Base-by-base conservation (phyloP, 371 early-diverging fungal species). In the Circinella minor region DNA sequence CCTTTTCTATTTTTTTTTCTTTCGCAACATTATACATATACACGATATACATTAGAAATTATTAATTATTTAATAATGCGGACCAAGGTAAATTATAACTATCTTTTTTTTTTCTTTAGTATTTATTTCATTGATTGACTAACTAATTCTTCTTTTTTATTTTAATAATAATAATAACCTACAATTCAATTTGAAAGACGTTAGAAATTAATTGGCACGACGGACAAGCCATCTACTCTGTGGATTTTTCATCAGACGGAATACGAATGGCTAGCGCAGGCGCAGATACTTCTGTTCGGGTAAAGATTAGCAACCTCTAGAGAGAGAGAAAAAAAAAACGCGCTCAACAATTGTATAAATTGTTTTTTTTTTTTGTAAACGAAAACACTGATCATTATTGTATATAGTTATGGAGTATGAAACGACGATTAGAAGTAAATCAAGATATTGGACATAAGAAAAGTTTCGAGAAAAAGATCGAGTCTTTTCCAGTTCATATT, bases 131-230 rank as follows among this genome's bases (percentile, higher is more conserved):
- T 1, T 27, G 27, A 27, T 27, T 27, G 2, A 43, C 43, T 43
- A 6, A 43, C 43, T 9, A 9, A 11, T 11, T 11, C 6, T 54
- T 6, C 14, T 18, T 6, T 15, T 54, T 18, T n/a, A n/a, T 6
- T 54, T 54, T 54, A 1, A 54, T 54, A 15, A 18, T 13, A 18
- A 15, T 60, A 36, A 60, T 60, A 60, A 34, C 5, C 27, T 27
- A 27, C 27, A 27, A 27, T 27, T 27, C 27, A 11, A 61, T 17
- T 10, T 27, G 17, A 51, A 15, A 92, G 75, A 90, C 95, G 9
- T 75, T 96, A 3, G 94, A 95, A 80, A 95, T 98, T 75, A 91
- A 93, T 71, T 98, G 99, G 99, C 99, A 98, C 78, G 95, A 93
- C 71, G 91, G 89, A 64, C 86, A 92, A 73, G 93, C 98, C 27